A percentile compares a stretch with the other conserved stretches of the same genome.
Evolutionary conservation across 2,329 filamentous ascomycete genomes (phyloP).

Genomic region (Colletotrichum sp.): DNA sequence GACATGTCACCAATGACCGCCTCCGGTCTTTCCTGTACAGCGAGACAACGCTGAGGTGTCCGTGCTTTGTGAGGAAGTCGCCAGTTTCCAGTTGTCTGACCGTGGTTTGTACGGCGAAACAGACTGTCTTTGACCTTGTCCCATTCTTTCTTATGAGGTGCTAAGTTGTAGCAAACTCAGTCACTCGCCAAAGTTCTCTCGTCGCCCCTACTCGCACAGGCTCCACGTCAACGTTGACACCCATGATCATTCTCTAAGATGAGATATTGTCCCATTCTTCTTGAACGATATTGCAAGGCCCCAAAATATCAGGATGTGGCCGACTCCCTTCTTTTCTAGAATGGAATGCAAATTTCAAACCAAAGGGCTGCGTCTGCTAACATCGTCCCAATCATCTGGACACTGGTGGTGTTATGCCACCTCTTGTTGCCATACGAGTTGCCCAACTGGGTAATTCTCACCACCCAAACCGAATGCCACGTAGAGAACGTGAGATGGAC

Average conservation of each 20-base stretch:
- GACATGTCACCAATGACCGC: neutral
- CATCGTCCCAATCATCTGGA: neutral
- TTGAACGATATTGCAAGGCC: accelerated
- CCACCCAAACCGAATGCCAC: neutral
- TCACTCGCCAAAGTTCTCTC: accelerated
- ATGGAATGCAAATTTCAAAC: accelerated
- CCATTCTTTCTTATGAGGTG: neutral
- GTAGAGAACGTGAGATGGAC: neutral
- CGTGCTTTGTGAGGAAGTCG: too few species aligned
- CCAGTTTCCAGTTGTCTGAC: neutral
- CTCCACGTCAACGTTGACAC: neutral
- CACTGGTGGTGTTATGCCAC: neutral
- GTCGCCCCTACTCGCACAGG: neutral
- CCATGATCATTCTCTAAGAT: accelerated
- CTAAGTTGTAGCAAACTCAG: neutral
- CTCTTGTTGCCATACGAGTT: neutral
- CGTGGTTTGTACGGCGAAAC: neutral
- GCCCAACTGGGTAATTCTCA: neutral
- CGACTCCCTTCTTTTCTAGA: neutral
- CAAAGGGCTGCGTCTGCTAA: neutral
- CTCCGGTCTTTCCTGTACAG: neutral
- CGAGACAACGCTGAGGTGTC: neutral
- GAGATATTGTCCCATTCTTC: accelerated
- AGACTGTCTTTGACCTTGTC: neutral
- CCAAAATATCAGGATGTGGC: neutral